phyloP scores from a whole-genome alignment of 768 basidiomycete species.

The Tylopilus cervinicoccineus region DNA sequence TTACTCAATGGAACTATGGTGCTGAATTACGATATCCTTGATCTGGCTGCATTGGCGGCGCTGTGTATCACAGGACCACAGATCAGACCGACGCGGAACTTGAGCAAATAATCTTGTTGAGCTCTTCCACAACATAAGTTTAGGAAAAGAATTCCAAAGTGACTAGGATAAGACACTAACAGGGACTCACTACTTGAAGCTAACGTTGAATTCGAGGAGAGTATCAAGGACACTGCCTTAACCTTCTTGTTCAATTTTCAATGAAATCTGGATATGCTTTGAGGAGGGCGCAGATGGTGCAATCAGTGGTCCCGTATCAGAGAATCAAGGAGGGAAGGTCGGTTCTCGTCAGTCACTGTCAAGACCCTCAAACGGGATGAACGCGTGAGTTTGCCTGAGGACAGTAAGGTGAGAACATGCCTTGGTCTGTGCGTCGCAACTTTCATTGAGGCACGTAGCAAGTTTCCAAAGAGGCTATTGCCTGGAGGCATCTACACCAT shows the following conservation, averaged over 20 bases:
- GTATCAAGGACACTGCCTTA: slow-evolving; percentile 16
- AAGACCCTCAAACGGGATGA: slow-evolving; percentile 12
- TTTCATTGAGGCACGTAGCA: slow-evolving; percentile 7
- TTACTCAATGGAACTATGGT: slow-evolving; percentile 18
- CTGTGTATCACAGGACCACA: slow-evolving; percentile 8
- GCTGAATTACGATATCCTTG: slow-evolving; percentile 15
- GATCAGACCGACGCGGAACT: background rate
- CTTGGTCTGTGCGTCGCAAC: background rate
- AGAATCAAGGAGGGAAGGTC: slow-evolving; percentile 12
- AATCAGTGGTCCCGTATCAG: slow-evolving; percentile 5
- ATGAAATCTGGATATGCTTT: slow-evolving; percentile 11
- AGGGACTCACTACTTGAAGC: slow-evolving; percentile 21
- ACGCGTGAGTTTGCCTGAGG: background rate
- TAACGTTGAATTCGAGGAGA: slow-evolving; percentile 11
- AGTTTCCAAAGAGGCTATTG: slow-evolving; percentile 30
- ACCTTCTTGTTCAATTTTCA: slow-evolving; percentile 19
- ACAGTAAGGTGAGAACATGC: slow-evolving; percentile 17
- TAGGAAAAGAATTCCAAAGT: background rate
- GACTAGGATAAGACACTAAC: slow-evolving; percentile 2
- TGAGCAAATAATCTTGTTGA: slow-evolving; percentile 15
- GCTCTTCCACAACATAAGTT: slow-evolving; percentile 24
- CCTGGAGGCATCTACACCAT: slow-evolving; percentile 34
- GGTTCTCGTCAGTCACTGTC: slow-evolving; percentile 27
- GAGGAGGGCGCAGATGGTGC: background rate
- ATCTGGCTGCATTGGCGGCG: slow-evolving; percentile 16